These are phyloP conservation scores for Syzygium syzygioides DNA, from an alignment of 441 rosid species.

Conservation along the genomic window DNA sequence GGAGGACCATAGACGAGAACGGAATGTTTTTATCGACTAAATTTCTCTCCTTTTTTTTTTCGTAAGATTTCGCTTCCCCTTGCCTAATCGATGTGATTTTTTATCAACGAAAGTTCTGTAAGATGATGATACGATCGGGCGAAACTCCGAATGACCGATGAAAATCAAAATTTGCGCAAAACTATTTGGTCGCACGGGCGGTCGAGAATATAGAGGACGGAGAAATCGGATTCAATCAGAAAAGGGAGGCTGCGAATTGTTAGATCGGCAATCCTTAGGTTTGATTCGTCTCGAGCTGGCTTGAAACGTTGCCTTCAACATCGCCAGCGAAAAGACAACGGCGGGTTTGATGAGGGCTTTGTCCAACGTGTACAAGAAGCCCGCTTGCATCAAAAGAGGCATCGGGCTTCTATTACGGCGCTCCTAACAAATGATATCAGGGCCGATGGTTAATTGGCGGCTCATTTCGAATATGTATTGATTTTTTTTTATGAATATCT, in stretches of 20 bases:
- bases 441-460: rapidly evolving
- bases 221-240: not conserved
- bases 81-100: not conserved
- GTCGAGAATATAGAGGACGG: not conserved
- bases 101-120: not conserved
- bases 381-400: rapidly evolving
- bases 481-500: not conserved
- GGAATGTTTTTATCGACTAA: not conserved
- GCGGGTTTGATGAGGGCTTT: not conserved
- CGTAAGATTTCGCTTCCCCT: rapidly evolving
- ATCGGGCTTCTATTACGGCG: rapidly evolving
- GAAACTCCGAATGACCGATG: not conserved
- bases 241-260: not conserved
- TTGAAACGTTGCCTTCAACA: not conserved
- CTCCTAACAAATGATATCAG: not conserved
- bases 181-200: not conserved
- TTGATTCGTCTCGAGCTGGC: not conserved
- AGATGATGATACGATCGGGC: not conserved
- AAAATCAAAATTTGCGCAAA: not conserved
- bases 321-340: rapidly evolving
- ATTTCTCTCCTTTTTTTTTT: not conserved
- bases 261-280: rapidly evolving
- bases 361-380: not conserved
- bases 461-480: not conserved
- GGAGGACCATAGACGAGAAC: not conserved